Conservation (phyloP, 768 basidiomycete genomes). For the Lanmaoa pseudosensibilis region DNA sequence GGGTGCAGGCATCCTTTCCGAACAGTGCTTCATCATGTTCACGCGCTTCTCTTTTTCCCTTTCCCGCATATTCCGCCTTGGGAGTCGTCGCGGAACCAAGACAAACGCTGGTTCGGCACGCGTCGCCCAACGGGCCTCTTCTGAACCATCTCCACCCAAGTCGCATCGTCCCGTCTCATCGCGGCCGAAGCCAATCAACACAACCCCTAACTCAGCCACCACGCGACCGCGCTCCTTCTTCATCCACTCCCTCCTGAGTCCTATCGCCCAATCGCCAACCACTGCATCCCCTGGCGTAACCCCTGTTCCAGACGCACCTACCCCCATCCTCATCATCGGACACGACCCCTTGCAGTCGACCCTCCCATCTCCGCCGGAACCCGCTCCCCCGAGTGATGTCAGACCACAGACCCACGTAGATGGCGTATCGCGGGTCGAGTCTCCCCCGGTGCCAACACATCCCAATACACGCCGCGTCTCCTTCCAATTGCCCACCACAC, state of each 20-base stretch:
- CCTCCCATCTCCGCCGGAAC: neutral
- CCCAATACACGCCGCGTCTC: neutral
- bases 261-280: neutral
- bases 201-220: neutral
- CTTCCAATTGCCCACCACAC: conserved; percentile 2
- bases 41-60: conserved; percentile 16
- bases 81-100: conserved; percentile 9
- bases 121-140: neutral
- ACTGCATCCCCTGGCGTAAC: neutral
- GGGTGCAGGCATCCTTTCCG: conserved; percentile 17
- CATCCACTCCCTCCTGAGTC: neutral
- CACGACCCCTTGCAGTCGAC: neutral
- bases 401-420: neutral
- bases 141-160: neutral
- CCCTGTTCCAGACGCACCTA: neutral
- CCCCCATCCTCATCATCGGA: conserved; percentile 17
- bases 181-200: neutral
- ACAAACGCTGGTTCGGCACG: neutral
- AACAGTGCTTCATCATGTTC: conserved; percentile 11
- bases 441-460: neutral
- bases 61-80: conserved; percentile 19
- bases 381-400: neutral
- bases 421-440: neutral
- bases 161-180: neutral
- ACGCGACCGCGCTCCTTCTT: neutral